phyloP scores from a whole-genome alignment of 768 basidiomycete species.

The Hirschioporus abietinus region DNA sequence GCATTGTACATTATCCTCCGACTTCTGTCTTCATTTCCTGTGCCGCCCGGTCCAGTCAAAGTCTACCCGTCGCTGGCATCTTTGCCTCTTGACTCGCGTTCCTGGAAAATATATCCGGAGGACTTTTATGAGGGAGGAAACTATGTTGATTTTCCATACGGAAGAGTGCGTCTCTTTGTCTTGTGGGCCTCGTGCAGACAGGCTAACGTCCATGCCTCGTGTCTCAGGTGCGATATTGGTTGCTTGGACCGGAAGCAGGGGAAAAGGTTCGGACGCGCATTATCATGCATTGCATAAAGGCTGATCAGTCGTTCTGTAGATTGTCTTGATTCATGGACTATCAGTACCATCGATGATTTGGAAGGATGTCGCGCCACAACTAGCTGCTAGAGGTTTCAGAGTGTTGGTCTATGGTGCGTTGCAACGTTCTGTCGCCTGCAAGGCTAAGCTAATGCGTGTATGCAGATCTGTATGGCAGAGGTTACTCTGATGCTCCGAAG shows the following conservation, averaged over 20 bases:
- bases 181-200: constrained; percentile 2
- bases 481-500: constrained; percentile 77
- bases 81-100: constrained; percentile 46
- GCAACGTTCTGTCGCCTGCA: background rate
- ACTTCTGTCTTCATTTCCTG: constrained; percentile 61
- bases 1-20: constrained; percentile 56
- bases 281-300: background rate
- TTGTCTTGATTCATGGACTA: constrained; percentile 74
- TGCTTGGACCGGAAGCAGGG: constrained; percentile 65
- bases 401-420: constrained; percentile 68
- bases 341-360: constrained; percentile 74
- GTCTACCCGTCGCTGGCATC: constrained; percentile 57
- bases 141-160: constrained; percentile 62
- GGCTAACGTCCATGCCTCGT: background rate
- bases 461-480: constrained; percentile 74
- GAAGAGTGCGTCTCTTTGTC: constrained; percentile 39
- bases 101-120: constrained; percentile 72
- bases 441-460: background rate
- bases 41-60: constrained; percentile 43
- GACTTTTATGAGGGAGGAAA: constrained; percentile 58
- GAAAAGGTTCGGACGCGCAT: constrained; percentile 41
- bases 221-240: constrained; percentile 66
- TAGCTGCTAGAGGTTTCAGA: constrained; percentile 60
- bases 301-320: constrained; percentile 31
- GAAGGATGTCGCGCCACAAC: constrained; percentile 65